Conservation (phyloP, 768 basidiomycete genomes). For the Coprinellus micaceus region DNA sequence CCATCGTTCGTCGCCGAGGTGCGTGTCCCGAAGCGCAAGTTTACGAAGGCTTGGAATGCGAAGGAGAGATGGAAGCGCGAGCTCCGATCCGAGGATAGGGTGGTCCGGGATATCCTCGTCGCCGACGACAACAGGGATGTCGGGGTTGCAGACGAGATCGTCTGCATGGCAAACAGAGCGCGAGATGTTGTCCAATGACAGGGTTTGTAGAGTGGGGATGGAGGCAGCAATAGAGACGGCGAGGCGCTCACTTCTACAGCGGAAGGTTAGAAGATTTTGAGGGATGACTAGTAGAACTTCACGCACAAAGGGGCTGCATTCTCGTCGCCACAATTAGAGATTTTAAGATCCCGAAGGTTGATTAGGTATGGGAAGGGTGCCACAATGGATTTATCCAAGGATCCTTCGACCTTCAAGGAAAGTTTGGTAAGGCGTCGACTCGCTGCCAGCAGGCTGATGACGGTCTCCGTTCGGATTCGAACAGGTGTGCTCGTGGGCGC, state of each 20-base stretch:
- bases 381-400: conserved; percentile 47
- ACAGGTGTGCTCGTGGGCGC: conserved; percentile 20
- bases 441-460: conserved; percentile 48
- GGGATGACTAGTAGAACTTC: conserved; percentile 6
- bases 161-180: conserved; percentile 65
- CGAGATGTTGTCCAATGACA: conserved; percentile 60
- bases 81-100: conserved; percentile 49
- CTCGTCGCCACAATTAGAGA: conserved; percentile 45
- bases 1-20: conserved; percentile 63
- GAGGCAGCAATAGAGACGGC: conserved; percentile 66
- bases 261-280: conserved; percentile 7
- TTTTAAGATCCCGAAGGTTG: conserved; percentile 42
- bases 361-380: conserved; percentile 43
- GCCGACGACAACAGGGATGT: conserved; percentile 57
- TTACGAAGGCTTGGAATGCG: conserved; percentile 56
- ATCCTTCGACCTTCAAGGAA: conserved; percentile 44
- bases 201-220: conserved; percentile 48
- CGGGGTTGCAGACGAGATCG: conserved; percentile 50
- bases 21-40: conserved; percentile 66
- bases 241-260: conserved; percentile 59
- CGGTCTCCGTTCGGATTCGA: conserved; percentile 38
- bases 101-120: conserved; percentile 60
- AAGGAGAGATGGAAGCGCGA: conserved; percentile 64
- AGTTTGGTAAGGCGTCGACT: conserved; percentile 48
- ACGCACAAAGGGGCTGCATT: conserved; percentile 42